Evolutionary conservation across 495 filamentous ascomycete genomes (phyloP), one percentile per base, ranked within the genome.

Genomic region (Lophiostoma macrostomum): DNA sequence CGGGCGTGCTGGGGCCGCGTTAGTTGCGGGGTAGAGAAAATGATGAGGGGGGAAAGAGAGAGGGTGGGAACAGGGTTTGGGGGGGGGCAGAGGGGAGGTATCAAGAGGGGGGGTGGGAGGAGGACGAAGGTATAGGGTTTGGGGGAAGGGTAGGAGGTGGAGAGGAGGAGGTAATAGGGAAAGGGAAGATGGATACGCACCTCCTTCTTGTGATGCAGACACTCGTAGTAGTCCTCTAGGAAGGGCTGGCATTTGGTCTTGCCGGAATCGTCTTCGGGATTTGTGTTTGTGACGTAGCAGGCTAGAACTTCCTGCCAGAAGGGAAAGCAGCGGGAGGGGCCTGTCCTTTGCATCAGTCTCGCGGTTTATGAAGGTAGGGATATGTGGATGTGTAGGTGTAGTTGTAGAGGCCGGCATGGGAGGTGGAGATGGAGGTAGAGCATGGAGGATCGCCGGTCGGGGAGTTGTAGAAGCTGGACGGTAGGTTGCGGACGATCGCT

Each of bases 191-290:
- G 10, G n/a, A 8, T n/a, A 55, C 80, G 60, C 61, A 96, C 93
- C 88, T 98, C 93, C 75, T 97, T 96, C 73, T 80, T 86, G 77
- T 98, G 93, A 69, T 98, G 91, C 66, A 98, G 77, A 75, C 94
- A 98, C 76, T 98, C 93, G 72, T 95, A 88, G 77, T 97, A 97
- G 66, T 99, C 93, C 67, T 97, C 93, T 58, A 95, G 74, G 27
- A 82, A 83, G n/a, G 87, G 88, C 32, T 78, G 67, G 69, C 93
- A 99, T 76, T 95, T 96, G 75, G 83, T 86, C 74, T 88, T 91
- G 37, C 90, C 90, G 8, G 81, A 76, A 47, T 80, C 78, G 63
- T 91, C 84, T 19, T 87, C 83, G 36, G 60, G 24, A 31, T 36
- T 53, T 36, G 70, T 69, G 57, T 75, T 75, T 12, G 71, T 65